Conservation (phyloP, 108 stramenopile genomes). For the Discostella pseudostelligera region DNA sequence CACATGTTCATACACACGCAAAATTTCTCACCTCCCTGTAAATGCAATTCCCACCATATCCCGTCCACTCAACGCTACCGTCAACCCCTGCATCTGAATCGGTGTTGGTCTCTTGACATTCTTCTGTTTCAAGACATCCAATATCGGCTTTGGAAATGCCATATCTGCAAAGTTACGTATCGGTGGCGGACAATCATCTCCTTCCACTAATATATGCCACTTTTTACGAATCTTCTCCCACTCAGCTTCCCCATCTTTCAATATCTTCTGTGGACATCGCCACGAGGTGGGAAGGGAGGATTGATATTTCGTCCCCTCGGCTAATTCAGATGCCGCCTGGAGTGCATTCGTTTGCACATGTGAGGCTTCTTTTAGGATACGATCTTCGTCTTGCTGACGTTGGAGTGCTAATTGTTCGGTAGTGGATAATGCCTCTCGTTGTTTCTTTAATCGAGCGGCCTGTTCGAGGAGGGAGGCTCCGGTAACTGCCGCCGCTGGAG, state of each 20-base stretch:
- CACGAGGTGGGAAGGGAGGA: slow-evolving; percentile 86
- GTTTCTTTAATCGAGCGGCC: slow-evolving; percentile 76
- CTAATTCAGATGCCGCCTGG: slow-evolving; percentile 91
- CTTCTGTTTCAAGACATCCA: slow-evolving; percentile 74
- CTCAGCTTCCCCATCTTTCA: slow-evolving; percentile 66
- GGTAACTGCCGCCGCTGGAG: slow-evolving; percentile 18
- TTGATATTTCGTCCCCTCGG: slow-evolving; percentile 82
- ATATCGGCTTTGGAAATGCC: slow-evolving; percentile 87
- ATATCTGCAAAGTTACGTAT: slow-evolving; percentile 93
- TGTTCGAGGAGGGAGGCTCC: slow-evolving; percentile 69
- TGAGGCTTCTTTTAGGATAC: slow-evolving; percentile 91
- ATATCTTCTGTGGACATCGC: slow-evolving; percentile 79
- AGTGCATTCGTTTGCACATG: slow-evolving; percentile 96
- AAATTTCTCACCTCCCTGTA: slow-evolving; percentile 59
- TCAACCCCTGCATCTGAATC: slow-evolving; percentile 99
- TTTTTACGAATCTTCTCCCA: slow-evolving; percentile 85
- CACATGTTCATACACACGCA: not conserved
- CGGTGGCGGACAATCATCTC: slow-evolving; percentile 87
- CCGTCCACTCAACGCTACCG: slow-evolving; percentile 92
- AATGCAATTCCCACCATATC: slow-evolving; percentile 99
- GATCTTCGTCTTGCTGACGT: slow-evolving; percentile 79
- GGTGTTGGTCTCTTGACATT: slow-evolving; percentile 95
- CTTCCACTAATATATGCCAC: slow-evolving; percentile 96
- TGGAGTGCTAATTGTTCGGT: slow-evolving; percentile 58
- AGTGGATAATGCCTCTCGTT: slow-evolving; percentile 52